These are phyloP conservation scores for Prototheca wickerhamii DNA, from an alignment of 163 green algal genomes.

Conservation along the genomic window DNA sequence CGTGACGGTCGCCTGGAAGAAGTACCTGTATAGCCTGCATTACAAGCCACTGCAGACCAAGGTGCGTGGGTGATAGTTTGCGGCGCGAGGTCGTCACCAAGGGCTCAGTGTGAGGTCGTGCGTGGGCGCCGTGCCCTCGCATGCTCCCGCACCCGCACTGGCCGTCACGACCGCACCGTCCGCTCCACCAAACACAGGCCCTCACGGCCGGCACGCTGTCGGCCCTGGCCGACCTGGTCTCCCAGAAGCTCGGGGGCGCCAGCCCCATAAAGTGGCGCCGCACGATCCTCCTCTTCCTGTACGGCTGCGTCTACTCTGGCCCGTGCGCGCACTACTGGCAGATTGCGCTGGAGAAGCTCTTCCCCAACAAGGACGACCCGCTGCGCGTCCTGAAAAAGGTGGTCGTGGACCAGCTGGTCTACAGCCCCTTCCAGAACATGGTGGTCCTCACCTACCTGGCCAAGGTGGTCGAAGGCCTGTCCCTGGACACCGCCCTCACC, in stretches of 20 bases:
- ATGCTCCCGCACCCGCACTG: no score
- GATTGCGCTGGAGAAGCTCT: constrained; percentile 42
- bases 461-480: constrained; percentile 34
- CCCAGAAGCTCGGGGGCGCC: constrained; percentile 8
- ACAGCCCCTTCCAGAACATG: constrained; percentile 66
- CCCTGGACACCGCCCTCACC: not conserved
- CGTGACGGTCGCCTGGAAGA: constrained; percentile 4
- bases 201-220: constrained; percentile 19
- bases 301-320: constrained; percentile 46
- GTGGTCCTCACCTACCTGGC: constrained; percentile 44
- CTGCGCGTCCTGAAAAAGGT: constrained; percentile 32
- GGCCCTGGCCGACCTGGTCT: constrained; percentile 13
- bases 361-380: constrained; percentile 36
- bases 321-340: constrained; percentile 67
- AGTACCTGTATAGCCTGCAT: constrained; percentile 12
- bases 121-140: not conserved
- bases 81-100: not conserved
- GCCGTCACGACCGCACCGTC: no score
- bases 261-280: constrained; percentile 16
- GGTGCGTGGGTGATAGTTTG: not conserved
- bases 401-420: constrained; percentile 63
- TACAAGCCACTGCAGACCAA: constrained; percentile 10
- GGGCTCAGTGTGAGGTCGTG: no score
- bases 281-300: constrained; percentile 11
- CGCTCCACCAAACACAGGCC: no score